Evolutionary conservation across 192 early-diverging fungal species (phyloP).

Genomic region (Coemansia sp.): DNA sequence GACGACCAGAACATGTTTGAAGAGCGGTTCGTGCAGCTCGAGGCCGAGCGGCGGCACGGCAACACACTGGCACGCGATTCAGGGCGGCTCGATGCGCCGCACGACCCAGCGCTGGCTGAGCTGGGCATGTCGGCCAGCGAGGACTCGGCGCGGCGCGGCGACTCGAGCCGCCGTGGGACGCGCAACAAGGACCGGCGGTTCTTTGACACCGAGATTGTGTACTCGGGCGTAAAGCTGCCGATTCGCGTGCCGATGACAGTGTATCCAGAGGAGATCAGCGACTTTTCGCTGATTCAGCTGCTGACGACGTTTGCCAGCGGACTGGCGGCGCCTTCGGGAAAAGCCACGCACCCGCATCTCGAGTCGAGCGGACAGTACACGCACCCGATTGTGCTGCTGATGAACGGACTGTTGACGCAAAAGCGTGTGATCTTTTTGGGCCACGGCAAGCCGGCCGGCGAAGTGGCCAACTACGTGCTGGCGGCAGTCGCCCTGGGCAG

Average conservation of each 20-base stretch:
- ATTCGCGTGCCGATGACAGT: constrained; percentile 85
- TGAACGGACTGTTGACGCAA: constrained; percentile 90
- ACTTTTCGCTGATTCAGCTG: constrained; percentile 82
- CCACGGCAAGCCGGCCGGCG: constrained; percentile 83
- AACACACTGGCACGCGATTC: constrained; percentile 25
- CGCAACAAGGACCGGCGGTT: constrained; percentile 84
- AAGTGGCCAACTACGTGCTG: constrained; percentile 90
- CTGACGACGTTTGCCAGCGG: constrained; percentile 68
- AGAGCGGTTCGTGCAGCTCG: constrained; percentile 65
- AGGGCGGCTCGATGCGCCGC: constrained; percentile 22
- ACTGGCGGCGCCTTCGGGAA: constrained; percentile 49
- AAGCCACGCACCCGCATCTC: constrained; percentile 78
- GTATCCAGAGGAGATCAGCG: constrained; percentile 88
- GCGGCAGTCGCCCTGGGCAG: constrained; percentile 87
- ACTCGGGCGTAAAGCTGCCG: constrained; percentile 79
- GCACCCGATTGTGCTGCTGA: constrained; percentile 80
- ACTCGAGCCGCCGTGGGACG: constrained; percentile 20
- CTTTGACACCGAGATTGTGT: constrained; percentile 83
- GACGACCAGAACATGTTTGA: constrained; percentile 85
- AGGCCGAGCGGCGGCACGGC: constrained; percentile 29
- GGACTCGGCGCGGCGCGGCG: constrained; percentile 53
- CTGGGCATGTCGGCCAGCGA: constrained; percentile 20
- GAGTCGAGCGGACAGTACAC: constrained; percentile 82
- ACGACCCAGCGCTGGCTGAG: constrained; percentile 29
- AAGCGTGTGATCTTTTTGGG: constrained; percentile 92